Evolutionary conservation across 2,329 filamentous ascomycete species (phyloP), one percentile per base, ranked within the genome.

Genomic region (Plectosphaerella sp.): DNA sequence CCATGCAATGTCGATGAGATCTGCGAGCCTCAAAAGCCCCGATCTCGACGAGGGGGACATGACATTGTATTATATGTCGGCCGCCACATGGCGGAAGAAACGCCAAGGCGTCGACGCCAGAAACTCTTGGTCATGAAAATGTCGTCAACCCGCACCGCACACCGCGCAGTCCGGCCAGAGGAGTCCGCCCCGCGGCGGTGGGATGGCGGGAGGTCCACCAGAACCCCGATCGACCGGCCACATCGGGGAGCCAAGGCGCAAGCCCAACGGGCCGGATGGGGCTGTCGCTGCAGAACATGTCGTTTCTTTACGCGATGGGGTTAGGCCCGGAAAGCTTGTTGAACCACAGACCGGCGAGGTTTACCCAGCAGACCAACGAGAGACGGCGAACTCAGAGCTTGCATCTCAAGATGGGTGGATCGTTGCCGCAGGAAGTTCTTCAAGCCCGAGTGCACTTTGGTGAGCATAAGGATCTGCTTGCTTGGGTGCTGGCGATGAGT

Each of bases 191-290:
- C 25, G 25, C 25, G 24, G 25, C n/a, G 45, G 45, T n/a, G 16
- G 24, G n/a, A 47, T 16, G 28, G 28, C 28, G 28, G 28, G 11
- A 33, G 28, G 28, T 33, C 28, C 28, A 33, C 28, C 4, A 12
- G 35, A 33, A 28, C 35, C 35, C 15, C 35, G 24, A 28, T 47
- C 45, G 16, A 33, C 35, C 35, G 25, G 28, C 45, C 46, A 36
- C 35, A 37, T 48, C 46, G 46, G 28, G 46, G 14, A 48, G 46
- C 46, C 46, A 48, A 48, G 46, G 36, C 46, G 16, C 46, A 48
- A 11, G 28, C 15, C 7, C 9, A 24, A 35, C 46, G 28, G 46
- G 46, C 22, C 22, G 22, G 22, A 22, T 22, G 22, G 22, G 22
- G 22, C 14, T 7, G 37, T n/a, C 7, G 37, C 14, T 41, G 37